Evolutionary conservation across 2,329 filamentous ascomycete species (phyloP).

Genomic region (Fusarium annulatum): DNA sequence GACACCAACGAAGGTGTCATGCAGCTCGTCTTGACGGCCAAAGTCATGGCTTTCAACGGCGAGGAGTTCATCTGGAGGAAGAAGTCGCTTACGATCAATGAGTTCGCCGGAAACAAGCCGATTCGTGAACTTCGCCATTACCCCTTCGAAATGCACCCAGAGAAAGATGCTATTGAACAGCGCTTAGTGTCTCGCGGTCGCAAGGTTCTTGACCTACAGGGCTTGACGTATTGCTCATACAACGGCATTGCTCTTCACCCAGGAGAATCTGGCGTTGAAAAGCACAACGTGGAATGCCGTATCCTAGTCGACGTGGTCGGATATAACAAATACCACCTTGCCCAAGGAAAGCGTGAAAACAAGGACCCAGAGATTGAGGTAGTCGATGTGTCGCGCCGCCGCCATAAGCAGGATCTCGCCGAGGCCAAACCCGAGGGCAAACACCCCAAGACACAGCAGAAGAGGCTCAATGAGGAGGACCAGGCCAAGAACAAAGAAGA

Average conservation of each 20-base stretch:
- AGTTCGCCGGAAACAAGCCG: conserved; percentile 55
- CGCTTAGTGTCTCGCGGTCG: conserved; percentile 51
- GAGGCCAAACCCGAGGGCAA: conserved; percentile 8
- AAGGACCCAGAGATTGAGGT: conserved; percentile 46
- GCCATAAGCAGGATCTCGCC: conserved; percentile 11
- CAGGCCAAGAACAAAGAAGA: conserved; percentile 53
- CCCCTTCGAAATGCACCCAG: conserved; percentile 50
- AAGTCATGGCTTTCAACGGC: conserved; percentile 55
- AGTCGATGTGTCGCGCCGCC: conserved; percentile 27
- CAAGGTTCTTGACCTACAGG: conserved; percentile 56
- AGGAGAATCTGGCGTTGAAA: conserved; percentile 28
- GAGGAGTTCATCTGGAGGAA: conserved; percentile 55
- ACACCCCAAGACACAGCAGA: conserved; percentile 23
- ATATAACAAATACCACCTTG: conserved; percentile 55
- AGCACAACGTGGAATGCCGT: conserved; percentile 55
- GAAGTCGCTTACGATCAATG: conserved; percentile 45
- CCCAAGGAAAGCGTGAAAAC: conserved; percentile 51
- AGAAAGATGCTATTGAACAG: conserved; percentile 44
- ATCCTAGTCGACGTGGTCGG: conserved; percentile 56
- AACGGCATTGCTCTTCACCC: conserved; percentile 53
- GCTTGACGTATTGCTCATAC: conserved; percentile 55
- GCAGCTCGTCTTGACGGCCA: conserved; percentile 45
- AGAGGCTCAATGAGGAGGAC: conserved; percentile 48
- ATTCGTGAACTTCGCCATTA: conserved; percentile 54
- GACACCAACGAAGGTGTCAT: conserved; percentile 6